Conservation (phyloP, 257 asterid genomes). For the Penstemon barbatus region DNA sequence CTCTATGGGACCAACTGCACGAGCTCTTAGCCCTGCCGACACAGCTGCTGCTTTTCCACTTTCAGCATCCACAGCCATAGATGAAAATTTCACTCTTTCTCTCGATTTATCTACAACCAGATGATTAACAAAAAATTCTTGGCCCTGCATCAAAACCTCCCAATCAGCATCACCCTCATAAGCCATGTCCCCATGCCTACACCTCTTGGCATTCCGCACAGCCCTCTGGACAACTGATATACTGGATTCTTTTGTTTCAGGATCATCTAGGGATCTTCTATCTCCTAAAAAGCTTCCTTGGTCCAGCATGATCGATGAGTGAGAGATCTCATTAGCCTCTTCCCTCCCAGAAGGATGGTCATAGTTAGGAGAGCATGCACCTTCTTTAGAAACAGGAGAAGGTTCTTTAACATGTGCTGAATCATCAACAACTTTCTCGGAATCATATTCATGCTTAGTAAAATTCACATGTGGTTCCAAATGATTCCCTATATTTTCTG, state of each 20-base stretch:
- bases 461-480: constrained; percentile 16
- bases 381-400: constrained; percentile 41
- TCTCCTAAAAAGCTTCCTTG: constrained; percentile 55
- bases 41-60: constrained; percentile 84
- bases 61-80: constrained; percentile 51
- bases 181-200: constrained; percentile 93
- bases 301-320: constrained; percentile 49
- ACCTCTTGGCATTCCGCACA: constrained; percentile 66
- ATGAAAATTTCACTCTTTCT: constrained; percentile 46
- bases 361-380: constrained; percentile 35
- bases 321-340: constrained; percentile 45
- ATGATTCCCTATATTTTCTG: constrained; percentile 23
- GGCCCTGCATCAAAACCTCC: constrained; percentile 77
- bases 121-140: constrained; percentile 59
- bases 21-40: constrained; percentile 83
- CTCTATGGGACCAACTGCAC: constrained; percentile 82
- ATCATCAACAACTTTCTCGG: constrained; percentile 31
- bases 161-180: constrained; percentile 98
- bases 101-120: constrained; percentile 54
- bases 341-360: constrained; percentile 55
- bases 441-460: constrained; percentile 35
- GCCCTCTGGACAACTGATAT: constrained; percentile 62
- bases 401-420: constrained; percentile 33
- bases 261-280: constrained; percentile 40
- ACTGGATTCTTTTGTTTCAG: constrained; percentile 48